Percentiles rank a stretch among this genome's conserved stretches.
Conservation (phyloP, 495 filamentous ascomycete species). For the Durotheca rogersii region DNA sequence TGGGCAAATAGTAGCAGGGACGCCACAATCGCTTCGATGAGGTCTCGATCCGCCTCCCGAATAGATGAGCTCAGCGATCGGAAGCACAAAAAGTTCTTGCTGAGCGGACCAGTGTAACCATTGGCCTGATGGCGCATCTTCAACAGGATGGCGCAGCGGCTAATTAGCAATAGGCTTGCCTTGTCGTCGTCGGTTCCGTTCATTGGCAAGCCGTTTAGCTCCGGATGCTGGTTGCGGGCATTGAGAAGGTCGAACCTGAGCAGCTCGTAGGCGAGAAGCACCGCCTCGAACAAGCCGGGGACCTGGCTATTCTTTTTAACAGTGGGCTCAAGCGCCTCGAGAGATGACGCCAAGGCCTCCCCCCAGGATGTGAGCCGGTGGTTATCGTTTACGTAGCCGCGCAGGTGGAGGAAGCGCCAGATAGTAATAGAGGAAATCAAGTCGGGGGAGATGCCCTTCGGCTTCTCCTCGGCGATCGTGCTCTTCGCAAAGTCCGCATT, state of each 20-base stretch:
- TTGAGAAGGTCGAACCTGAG: constrained; percentile 76
- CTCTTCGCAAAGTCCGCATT: constrained; percentile 65
- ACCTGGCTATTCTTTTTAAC: constrained; percentile 61
- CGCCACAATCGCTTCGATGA: constrained; percentile 77
- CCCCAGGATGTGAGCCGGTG: constrained; percentile 87
- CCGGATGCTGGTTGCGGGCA: constrained; percentile 53
- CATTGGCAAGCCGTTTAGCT: constrained; percentile 52
- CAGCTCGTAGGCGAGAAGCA: constrained; percentile 76
- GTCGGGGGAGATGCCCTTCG: constrained; percentile 56
- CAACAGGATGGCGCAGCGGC: constrained; percentile 78
- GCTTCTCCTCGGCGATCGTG: constrained; percentile 56
- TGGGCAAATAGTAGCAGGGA: constrained; percentile 78
- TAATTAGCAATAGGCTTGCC: constrained; percentile 72
- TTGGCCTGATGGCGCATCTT: constrained; percentile 79
- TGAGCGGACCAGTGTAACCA: constrained; percentile 93
- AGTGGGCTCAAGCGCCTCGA: constrained; percentile 60
- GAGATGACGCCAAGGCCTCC: constrained; percentile 66
- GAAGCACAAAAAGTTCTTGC: constrained; percentile 83
- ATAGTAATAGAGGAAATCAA: constrained; percentile 74
- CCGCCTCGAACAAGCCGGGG: constrained; percentile 44
- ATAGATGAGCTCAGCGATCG: constrained; percentile 79
- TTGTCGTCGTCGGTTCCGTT: constrained; percentile 58
- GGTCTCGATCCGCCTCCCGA: constrained; percentile 72
- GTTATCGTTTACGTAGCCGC: constrained; percentile 76
- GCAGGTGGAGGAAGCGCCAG: constrained; percentile 86